These are phyloP conservation scores for Stephania cephalantha DNA, from an alignment of 164 flowering plant species.

Conservation along the genomic window DNA sequence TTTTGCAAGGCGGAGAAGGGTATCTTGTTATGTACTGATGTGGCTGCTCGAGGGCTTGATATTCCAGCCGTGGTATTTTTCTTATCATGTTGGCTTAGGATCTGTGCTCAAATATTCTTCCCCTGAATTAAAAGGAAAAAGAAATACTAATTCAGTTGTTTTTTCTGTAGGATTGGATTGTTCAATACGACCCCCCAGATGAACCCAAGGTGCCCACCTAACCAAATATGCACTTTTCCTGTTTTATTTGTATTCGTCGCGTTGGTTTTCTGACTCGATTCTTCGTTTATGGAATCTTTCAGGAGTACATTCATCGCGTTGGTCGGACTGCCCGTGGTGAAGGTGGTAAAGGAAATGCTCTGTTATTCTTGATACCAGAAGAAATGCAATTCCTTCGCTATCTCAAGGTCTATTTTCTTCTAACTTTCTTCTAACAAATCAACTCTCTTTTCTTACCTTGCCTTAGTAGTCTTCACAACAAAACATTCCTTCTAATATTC, in stretches of 20 bases:
- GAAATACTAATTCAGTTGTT: not conserved
- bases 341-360: constrained; percentile 82
- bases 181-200: constrained; percentile 97
- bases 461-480: not conserved
- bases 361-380: constrained; percentile 83
- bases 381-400: constrained; percentile 78
- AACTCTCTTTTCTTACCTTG: not conserved
- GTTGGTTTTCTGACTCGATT: not conserved
- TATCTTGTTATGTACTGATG: constrained; percentile 92
- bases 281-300: constrained; percentile 14
- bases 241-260: not conserved
- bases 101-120: not conserved
- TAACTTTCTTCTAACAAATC: not conserved
- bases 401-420: constrained; percentile 53
- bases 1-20: constrained; percentile 82
- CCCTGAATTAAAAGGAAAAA: not conserved
- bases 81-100: not conserved
- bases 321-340: constrained; percentile 99
- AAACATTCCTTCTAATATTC: not conserved
- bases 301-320: constrained; percentile 97
- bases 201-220: constrained; percentile 67
- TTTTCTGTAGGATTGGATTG: constrained; percentile 80
- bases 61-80: constrained; percentile 78
- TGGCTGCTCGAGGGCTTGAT: constrained; percentile 96
- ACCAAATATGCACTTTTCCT: not conserved